Percentiles rank a stretch among this genome's conserved stretches.
phyloP scores from a whole-genome alignment of 345 rosid genomes.

The Eucalyptus brandiana region DNA sequence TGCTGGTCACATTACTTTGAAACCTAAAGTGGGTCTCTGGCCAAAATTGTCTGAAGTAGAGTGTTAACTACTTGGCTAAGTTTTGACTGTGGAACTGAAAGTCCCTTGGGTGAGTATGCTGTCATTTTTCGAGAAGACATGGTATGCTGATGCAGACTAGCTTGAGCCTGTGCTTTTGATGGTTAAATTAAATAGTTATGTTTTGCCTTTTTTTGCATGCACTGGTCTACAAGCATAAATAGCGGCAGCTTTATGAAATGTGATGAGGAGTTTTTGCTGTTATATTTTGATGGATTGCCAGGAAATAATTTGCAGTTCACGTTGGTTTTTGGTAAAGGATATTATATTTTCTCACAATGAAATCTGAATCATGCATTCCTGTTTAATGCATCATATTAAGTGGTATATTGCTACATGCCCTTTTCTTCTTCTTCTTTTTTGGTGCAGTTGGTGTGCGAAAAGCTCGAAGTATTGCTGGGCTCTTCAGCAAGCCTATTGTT shows the following conservation, averaged over 20 bases:
- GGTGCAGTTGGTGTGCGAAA: slow-evolving; percentile 86
- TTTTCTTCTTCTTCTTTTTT: neutral
- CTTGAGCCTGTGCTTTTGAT: neutral
- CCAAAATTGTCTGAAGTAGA: neutral
- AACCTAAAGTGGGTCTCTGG: neutral
- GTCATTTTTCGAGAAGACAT: neutral
- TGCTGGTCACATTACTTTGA: neutral
- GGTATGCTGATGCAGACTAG: neutral
- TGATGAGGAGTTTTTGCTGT: neutral
- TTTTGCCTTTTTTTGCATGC: neutral
- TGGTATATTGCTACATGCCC: neutral
- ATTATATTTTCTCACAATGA: neutral
- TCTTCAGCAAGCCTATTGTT: slow-evolving; percentile 56
- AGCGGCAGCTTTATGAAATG: neutral
- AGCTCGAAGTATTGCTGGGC: slow-evolving; percentile 68
- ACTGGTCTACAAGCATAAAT: neutral
- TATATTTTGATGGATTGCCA: neutral
- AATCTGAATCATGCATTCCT: neutral
- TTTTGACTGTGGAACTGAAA: neutral
- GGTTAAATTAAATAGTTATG: neutral
- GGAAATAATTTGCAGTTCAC: neutral
- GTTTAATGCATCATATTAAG: neutral
- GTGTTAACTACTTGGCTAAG: neutral
- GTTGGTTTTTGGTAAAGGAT: neutral
- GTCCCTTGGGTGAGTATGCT: neutral